Evolutionary conservation across 306 rosid species (phyloP).

Genomic region (Citrullus mucosospermus): DNA sequence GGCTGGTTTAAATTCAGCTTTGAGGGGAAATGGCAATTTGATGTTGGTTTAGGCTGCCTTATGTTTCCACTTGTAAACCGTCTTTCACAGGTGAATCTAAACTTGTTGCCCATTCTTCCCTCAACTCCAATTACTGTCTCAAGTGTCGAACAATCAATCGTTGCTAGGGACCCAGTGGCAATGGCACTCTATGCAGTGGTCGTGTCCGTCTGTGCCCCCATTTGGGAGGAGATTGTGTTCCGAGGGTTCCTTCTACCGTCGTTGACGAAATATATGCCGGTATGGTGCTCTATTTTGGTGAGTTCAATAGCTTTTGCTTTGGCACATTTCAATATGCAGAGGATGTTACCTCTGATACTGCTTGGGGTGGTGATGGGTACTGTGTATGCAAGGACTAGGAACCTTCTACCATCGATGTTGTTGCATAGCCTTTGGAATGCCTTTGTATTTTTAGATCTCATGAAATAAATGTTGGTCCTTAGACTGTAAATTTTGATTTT

Average conservation of each 20-base stretch:
- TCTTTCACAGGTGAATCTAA: slow-evolving; percentile 76
- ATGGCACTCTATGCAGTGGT: slow-evolving; percentile 73
- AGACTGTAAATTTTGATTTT: slow-evolving; percentile 3
- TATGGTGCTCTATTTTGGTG: slow-evolving; percentile 80
- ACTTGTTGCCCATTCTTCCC: slow-evolving; percentile 67
- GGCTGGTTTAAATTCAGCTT: slow-evolving; percentile 87
- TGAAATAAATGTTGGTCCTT: slow-evolving; percentile 30
- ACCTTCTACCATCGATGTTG: slow-evolving; percentile 80
- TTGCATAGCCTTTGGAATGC: slow-evolving; percentile 99
- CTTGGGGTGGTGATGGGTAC: slow-evolving; percentile 92
- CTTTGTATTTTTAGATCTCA: slow-evolving; percentile 69
- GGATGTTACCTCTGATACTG: slow-evolving; percentile 86
- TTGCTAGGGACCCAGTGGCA: slow-evolving; percentile 87
- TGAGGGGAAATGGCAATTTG: slow-evolving; percentile 73
- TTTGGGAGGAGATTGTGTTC: slow-evolving; percentile 95
- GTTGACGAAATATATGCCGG: slow-evolving; percentile 86
- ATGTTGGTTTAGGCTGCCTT: slow-evolving; percentile 79
- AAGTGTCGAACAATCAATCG: slow-evolving; percentile 81
- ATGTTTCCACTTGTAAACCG: slow-evolving; percentile 80
- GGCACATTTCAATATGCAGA: slow-evolving; percentile 85
- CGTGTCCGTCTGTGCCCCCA: slow-evolving; percentile 83
- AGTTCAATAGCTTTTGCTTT: slow-evolving; percentile 84
- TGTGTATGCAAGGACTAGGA: slow-evolving; percentile 74
- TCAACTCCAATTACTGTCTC: slow-evolving; percentile 67
- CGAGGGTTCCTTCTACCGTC: slow-evolving; percentile 94